A percentile compares a stretch with the other conserved stretches of the same genome.
Evolutionary conservation across 768 basidiomycete species (phyloP).

Genomic region (Russula sp.): DNA sequence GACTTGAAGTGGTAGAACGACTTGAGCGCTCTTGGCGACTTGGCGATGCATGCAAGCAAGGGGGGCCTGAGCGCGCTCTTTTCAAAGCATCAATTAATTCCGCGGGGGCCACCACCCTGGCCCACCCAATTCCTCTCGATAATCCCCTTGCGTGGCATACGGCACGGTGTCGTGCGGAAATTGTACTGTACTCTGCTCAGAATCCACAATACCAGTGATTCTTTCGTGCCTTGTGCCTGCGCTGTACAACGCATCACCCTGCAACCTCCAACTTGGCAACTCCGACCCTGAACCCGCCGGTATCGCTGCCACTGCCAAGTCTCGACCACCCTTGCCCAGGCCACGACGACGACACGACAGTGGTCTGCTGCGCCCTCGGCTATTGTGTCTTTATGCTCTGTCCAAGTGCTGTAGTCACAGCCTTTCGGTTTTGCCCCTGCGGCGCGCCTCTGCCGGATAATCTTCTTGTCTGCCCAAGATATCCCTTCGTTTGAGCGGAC

Average conservation of each 20-base stretch:
- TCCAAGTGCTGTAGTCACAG: neutral
- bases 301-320: too few relatives aligned
- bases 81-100: neutral
- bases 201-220: neutral
- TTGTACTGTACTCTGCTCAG: too few relatives aligned
- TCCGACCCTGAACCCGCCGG: too few relatives aligned
- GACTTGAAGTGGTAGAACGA: neutral
- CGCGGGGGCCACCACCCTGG: slow-evolving; percentile 4
- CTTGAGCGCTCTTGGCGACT: neutral
- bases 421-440: neutral
- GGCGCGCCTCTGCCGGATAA: neutral
- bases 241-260: too few relatives aligned
- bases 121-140: too few relatives aligned
- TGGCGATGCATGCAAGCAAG: neutral
- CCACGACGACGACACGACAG: too few relatives aligned
- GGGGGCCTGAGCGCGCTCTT: neutral
- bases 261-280: too few relatives aligned
- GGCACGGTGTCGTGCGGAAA: too few relatives aligned
- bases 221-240: neutral
- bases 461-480: neutral
- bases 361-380: neutral
- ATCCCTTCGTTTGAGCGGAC: too few relatives aligned
- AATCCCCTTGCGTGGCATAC: too few relatives aligned
- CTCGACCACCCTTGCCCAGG: too few relatives aligned
- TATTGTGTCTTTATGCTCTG: neutral